Conservation (phyloP, 116 monocot species). For the Phalaenopsis hybrid region DNA sequence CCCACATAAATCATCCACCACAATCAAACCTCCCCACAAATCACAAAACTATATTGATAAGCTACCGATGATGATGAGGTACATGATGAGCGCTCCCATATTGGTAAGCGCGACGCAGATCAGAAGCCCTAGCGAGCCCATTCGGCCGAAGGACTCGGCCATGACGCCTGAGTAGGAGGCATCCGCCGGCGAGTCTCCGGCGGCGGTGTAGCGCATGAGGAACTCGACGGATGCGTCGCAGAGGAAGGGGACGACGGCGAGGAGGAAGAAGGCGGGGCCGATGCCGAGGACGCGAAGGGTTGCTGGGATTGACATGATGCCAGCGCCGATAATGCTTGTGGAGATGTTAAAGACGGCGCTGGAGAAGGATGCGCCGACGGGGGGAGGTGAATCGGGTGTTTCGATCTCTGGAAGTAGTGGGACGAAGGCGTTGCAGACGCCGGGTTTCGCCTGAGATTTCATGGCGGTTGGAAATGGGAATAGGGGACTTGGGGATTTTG, state of each 20-base stretch:
- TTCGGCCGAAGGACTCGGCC: slow-evolving; percentile 66
- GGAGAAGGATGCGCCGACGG: slow-evolving; percentile 39
- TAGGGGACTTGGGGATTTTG: neutral
- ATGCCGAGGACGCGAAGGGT: slow-evolving; percentile 75
- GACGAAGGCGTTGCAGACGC: neutral
- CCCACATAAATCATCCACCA: neutral
- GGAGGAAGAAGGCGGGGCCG: slow-evolving; percentile 51
- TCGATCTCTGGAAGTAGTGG: slow-evolving; percentile 23
- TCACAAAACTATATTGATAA: neutral
- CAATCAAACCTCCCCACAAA: neutral
- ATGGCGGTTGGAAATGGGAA: slow-evolving; percentile 8
- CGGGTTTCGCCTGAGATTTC: slow-evolving; percentile 4
- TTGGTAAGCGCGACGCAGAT: slow-evolving; percentile 62
- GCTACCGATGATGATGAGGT: slow-evolving; percentile 89
- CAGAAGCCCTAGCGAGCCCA: slow-evolving; percentile 53
- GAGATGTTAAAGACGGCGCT: slow-evolving; percentile 93
- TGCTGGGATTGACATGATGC: slow-evolving; percentile 99
- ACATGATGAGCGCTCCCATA: slow-evolving; percentile 61
- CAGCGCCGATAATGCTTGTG: slow-evolving; percentile 92
- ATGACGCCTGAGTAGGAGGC: slow-evolving; percentile 64
- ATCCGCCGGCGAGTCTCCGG: slow-evolving; percentile 13
- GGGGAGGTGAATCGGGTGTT: neutral
- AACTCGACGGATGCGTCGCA: slow-evolving; percentile 77
- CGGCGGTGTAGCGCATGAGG: slow-evolving; percentile 54
- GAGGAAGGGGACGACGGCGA: slow-evolving; percentile 52